Conservation (phyloP, 345 rosid species). For the Barbarea vulgaris region DNA sequence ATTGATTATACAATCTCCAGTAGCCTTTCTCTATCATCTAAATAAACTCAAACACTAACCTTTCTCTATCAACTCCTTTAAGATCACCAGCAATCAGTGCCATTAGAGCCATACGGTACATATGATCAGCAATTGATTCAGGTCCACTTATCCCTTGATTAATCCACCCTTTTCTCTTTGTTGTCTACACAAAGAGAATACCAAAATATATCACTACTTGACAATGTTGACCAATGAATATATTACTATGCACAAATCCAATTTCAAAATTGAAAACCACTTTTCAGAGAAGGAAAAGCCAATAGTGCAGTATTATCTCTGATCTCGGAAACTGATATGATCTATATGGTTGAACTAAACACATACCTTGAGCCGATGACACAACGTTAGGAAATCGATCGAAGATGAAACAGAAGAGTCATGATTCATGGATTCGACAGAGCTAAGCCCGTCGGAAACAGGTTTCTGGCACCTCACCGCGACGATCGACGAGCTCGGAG, state of each 20-base stretch:
- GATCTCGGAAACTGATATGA: background rate
- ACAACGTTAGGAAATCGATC: conserved; percentile 85
- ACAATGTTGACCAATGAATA: conserved; percentile 5
- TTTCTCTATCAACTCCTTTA: conserved; percentile 76
- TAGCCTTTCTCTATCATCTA: background rate
- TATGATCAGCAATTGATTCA: conserved; percentile 92
- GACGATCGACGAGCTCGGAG: conserved; percentile 46
- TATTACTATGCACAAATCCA: background rate
- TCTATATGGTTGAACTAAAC: background rate
- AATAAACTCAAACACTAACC: conserved; percentile 23
- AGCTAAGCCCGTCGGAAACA: conserved; percentile 40
- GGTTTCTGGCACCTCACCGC: conserved; percentile 51
- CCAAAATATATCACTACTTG: background rate
- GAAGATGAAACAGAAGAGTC: conserved; percentile 53
- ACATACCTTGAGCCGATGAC: conserved; percentile 83
- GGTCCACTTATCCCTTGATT: conserved; percentile 81
- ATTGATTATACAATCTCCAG: background rate
- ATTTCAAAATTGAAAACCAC: background rate
- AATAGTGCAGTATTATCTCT: background rate
- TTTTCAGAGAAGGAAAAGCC: background rate
- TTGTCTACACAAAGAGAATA: conserved; percentile 52
- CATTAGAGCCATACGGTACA: conserved; percentile 96
- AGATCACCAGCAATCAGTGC: conserved; percentile 76
- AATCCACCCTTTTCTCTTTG: conserved; percentile 96
- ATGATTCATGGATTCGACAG: conserved; percentile 36